Evolutionary conservation across 176 grass and related monocot species (phyloP), one percentile per base, ranked within the genome.

Genomic region (Avena insularis): DNA sequence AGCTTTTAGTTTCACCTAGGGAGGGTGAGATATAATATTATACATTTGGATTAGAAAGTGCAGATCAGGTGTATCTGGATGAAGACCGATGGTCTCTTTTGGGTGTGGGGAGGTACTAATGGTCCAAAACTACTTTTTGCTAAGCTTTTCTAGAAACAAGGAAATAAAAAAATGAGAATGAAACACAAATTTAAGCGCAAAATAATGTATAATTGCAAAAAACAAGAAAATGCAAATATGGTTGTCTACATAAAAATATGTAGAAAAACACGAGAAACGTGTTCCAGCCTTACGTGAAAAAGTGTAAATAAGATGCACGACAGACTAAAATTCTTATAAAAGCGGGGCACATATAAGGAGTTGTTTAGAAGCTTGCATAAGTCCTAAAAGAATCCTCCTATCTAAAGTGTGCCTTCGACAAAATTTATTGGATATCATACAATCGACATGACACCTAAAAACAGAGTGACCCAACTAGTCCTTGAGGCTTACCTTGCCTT

Each of bases 21-120:
- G 49, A 55, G 38, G 69, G 69, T 21, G 29, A 19, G 48, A 76
- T 76, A 54, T 19, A 2, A 10, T 20, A 76, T 31, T 29, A 36
- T 35, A 35, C 29, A 57, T 36, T 77, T 56, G 5, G 29, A 19
- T 29, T 54, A 54, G 8, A 76, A 76, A 53, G 46, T 53, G 47
- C 13, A 77, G 27, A 77, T 56, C 75, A 77, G 75, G 29, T 54
- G 50, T 9, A 56, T 56, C 75, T 57, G 9, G 50, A 77, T 11
- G 75, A 19, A 56, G 75, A 77, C 29, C 50, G 3, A 35, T 19
- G 29, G 3, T 55, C 50, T 33, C 15, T 16, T 16, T 76, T 54
- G 8, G 15, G 48, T 76, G 48, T 31, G 3, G 73, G 23, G 19
- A 9, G 14, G 72, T 29, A 75, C 47, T 16, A 75, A 29, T 75